Percentiles rank a stretch among this genome's conserved stretches.
phyloP scores from a whole-genome alignment of 2,329 filamentous ascomycete species.

The Botrytis paeoniae region DNA sequence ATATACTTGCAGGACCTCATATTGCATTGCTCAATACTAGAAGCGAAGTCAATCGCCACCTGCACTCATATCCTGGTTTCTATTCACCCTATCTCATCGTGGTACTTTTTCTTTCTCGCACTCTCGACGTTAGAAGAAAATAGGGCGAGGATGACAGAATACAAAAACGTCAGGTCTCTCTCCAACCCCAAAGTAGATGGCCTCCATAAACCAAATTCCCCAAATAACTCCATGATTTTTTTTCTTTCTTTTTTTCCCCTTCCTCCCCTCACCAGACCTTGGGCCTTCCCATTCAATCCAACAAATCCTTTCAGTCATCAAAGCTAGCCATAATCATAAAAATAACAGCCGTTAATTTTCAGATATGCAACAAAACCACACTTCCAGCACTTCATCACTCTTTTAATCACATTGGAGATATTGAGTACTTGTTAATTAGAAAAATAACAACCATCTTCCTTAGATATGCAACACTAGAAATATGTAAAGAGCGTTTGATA shows the following conservation, averaged over 20 bases:
- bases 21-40: neutral
- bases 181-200: neutral
- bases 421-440: neutral
- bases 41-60: neutral
- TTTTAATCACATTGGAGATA: neutral
- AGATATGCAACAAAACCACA: neutral
- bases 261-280: neutral
- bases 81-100: neutral
- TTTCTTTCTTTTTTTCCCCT: neutral
- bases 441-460: neutral
- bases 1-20: neutral
- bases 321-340: neutral
- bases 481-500: neutral
- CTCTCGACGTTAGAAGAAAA: rapidly evolving
- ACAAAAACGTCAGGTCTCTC: neutral
- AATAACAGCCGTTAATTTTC: neutral
- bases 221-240: neutral
- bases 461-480: neutral
- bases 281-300: neutral
- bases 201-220: neutral
- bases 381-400: neutral
- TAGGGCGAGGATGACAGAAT: neutral
- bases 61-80: neutral
- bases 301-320: neutral
- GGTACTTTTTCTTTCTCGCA: neutral